These are phyloP conservation scores for Penicillium diatomitis DNA, from an alignment of 495 filamentous ascomycete species.

Conservation along the genomic window DNA sequence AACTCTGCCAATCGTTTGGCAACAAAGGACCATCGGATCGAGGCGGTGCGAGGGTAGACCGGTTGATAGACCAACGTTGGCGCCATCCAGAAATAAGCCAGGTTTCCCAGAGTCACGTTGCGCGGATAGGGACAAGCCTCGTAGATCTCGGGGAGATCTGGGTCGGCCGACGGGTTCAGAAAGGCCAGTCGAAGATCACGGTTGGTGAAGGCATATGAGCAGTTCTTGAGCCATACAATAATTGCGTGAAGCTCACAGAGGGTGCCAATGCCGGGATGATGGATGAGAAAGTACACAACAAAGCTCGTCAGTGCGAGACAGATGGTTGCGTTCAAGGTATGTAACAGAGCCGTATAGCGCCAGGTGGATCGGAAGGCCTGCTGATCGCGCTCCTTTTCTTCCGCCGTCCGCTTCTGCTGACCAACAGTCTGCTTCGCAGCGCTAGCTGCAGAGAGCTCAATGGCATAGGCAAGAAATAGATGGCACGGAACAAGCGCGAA, in stretches of 20 bases:
- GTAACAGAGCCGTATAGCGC: conserved; percentile 64
- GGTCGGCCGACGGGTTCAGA: conserved; percentile 51
- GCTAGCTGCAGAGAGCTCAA: conserved; percentile 71
- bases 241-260: conserved; percentile 84
- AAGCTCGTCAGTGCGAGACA: conserved; percentile 72
- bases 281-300: conserved; percentile 78
- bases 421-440: conserved; percentile 61
- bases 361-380: conserved; percentile 60
- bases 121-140: conserved; percentile 73
- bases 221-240: conserved; percentile 91
- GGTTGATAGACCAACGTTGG: conserved; percentile 96
- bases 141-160: conserved; percentile 71
- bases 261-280: conserved; percentile 90
- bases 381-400: conserved; percentile 41
- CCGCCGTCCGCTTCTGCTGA: conserved; percentile 50
- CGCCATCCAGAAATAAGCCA: conserved; percentile 94
- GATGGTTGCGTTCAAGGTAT: conserved; percentile 75
- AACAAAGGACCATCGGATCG: conserved; percentile 80
- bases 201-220: conserved; percentile 94
- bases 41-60: conserved; percentile 73
- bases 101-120: conserved; percentile 80
- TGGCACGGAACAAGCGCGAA: conserved; percentile 84
- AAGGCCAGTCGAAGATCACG: conserved; percentile 86
- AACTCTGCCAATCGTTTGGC: conserved; percentile 72
- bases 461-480: conserved; percentile 77